Evolutionary conservation across 805 yeast species (phyloP).

Genomic region (Pichia deserticola): DNA sequence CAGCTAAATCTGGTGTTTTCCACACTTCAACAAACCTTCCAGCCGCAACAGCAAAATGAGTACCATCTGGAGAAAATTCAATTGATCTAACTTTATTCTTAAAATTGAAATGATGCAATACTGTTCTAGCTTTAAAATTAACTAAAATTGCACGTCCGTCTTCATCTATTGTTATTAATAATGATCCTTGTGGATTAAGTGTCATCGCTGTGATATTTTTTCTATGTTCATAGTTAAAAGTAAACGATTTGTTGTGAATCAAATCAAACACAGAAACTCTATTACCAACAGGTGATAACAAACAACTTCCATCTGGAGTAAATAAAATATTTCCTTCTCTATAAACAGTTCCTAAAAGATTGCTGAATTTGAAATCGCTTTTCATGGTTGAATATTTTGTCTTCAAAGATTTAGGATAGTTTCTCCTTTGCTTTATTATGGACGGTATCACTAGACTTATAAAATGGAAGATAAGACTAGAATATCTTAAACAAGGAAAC

Average conservation of each 20-base stretch:
- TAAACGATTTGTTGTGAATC: slow-evolving; percentile 74
- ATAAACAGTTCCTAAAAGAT: slow-evolving; percentile 89
- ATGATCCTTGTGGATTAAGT: slow-evolving; percentile 71
- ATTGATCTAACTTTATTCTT: slow-evolving; percentile 68
- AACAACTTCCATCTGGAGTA: slow-evolving; percentile 76
- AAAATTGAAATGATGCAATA: slow-evolving; percentile 90
- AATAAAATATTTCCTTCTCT: slow-evolving; percentile 84
- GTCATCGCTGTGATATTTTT: slow-evolving; percentile 75
- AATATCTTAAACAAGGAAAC: no score
- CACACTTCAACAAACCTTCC: slow-evolving; percentile 85
- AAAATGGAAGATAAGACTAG: no score
- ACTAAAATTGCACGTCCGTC: slow-evolving; percentile 93
- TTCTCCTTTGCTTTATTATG: no score
- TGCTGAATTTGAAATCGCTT: slow-evolving; percentile 83
- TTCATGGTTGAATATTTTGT: slow-evolving; percentile 41
- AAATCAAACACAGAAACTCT: slow-evolving; percentile 85
- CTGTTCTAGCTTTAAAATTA: slow-evolving; percentile 75
- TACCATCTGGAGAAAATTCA: slow-evolving; percentile 84
- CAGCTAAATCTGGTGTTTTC: slow-evolving; percentile 76
- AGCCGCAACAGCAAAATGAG: slow-evolving; percentile 75
- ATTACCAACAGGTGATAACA: slow-evolving; percentile 91
- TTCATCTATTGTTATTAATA: slow-evolving; percentile 74
- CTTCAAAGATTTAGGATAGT: no score
- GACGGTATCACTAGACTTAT: no score
- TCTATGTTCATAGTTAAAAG: slow-evolving; percentile 89